These are phyloP conservation scores for barrel medic (Medicago truncatula) DNA, from an alignment of 306 rosid species.

Conservation along the genomic window MtrunA17r5.0-ANR NC_053042.1:6057001-6057500, in stretches of 20 bases:
- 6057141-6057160: constrained; percentile 56
- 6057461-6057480: too few relatives aligned
- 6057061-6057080: constrained; percentile 36
- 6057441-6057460: too few relatives aligned
- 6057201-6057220: constrained; percentile 29
- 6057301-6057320: too few relatives aligned
- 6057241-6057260: not conserved
- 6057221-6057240: not conserved
- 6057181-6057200: constrained; percentile 49
- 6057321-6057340: too few relatives aligned
- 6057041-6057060: constrained; percentile 28
- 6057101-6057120: constrained; percentile 30
- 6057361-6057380: not conserved
- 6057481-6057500: too few relatives aligned
- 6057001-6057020: constrained; percentile 38
- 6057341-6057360: too few relatives aligned
- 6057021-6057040: constrained; percentile 50
- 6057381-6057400: too few relatives aligned
- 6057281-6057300: not conserved
- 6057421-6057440: too few relatives aligned
- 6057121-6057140: constrained; percentile 51
- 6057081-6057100: constrained; percentile 22
- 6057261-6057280: not conserved
- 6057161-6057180: constrained; percentile 44
- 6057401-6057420: too few relatives aligned